Base-by-base conservation (phyloP, 805 yeast species). In the Grigorovia transvaalensis region DNA sequence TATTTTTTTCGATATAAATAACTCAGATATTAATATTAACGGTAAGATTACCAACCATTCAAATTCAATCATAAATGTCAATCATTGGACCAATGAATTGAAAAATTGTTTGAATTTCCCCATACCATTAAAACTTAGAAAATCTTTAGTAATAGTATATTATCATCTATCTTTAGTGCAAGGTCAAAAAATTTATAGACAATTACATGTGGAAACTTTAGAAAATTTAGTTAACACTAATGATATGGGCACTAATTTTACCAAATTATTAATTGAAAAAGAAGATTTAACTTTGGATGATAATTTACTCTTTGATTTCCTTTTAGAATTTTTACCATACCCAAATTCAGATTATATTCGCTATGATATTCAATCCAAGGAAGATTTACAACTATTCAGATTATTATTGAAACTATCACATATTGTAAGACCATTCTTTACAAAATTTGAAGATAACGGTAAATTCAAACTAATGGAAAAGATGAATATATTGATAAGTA, bases 71-170 rank as follows among this genome's bases (percentile, higher is more conserved):
- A 81, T 85, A 9, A 77, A 82, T 45, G 84, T 88, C 9, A 76
- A 83, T 50, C 85, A 84, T 54, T 90, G 96, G 96, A 83, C 96
- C 0, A 82, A 84, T 51, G 97, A 88, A 65, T 74, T 91, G 57
- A 77, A 80, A 50, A 82, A 84, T 45, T 84, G 96, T 78, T 66
- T 88, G 49, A 44, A 49, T 30, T 81, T 85, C 60, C 85, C 84
- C 49, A 74, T 91, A 71, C 97, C 98, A 0, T 59, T 88, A 15
- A 58, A 72, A 1, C 67, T 82, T 48, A 75, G 89, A 51, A 74
- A 80, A 29, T 70, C 78, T 1, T 73, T 91, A 45, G 81, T 88
- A 0, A 73, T 73, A 50, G 85, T 87, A 1, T 90, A 79, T 63
- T 89, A 81, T 61, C 78, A 85, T 18, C 72, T 93, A 20, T 75